Conservation (phyloP, 2,329 filamentous ascomycete species). For the Westerdykella ornata region DNA sequence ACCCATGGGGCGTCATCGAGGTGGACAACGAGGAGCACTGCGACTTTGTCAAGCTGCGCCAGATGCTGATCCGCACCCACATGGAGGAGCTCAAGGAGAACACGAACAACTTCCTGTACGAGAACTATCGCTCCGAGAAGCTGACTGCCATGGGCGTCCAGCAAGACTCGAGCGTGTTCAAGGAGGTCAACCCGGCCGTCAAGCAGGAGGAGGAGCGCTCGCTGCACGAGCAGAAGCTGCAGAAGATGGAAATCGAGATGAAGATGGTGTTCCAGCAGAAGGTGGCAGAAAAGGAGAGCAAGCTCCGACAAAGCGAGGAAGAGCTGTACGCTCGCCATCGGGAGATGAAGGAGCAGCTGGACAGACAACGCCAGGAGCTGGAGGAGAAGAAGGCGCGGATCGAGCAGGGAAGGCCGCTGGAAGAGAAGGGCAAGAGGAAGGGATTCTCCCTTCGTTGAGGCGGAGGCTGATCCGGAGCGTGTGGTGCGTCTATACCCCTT, state of each 20-base stretch:
- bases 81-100: constrained; percentile 99
- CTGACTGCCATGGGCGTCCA: constrained; percentile 97
- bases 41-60: constrained; percentile 98
- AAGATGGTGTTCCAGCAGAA: constrained; percentile 99
- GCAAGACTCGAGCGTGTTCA: constrained; percentile 98
- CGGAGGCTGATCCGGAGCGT: constrained; percentile 4
- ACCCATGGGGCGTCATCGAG: constrained; percentile 98
- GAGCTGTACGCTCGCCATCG: constrained; percentile 96
- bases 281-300: constrained; percentile 98
- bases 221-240: constrained; percentile 98
- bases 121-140: constrained; percentile 99
- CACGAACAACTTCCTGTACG: constrained; percentile 97
- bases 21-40: constrained; percentile 99
- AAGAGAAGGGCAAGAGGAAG: constrained; percentile 98
- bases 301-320: constrained; percentile 98
- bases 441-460: constrained; percentile 92
- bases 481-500: constrained; percentile 8
- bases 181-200: constrained; percentile 99
- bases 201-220: constrained; percentile 99
- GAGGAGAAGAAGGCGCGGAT: constrained; percentile 97
- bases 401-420: constrained; percentile 90
- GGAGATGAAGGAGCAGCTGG: constrained; percentile 99
- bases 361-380: constrained; percentile 86
- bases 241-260: constrained; percentile 99
- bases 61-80: constrained; percentile 99